Percentiles rank a stretch among this genome's conserved stretches.
Conservation (phyloP, 2,329 filamentous ascomycete genomes). For the Hymenoscyphus salicellus region DNA sequence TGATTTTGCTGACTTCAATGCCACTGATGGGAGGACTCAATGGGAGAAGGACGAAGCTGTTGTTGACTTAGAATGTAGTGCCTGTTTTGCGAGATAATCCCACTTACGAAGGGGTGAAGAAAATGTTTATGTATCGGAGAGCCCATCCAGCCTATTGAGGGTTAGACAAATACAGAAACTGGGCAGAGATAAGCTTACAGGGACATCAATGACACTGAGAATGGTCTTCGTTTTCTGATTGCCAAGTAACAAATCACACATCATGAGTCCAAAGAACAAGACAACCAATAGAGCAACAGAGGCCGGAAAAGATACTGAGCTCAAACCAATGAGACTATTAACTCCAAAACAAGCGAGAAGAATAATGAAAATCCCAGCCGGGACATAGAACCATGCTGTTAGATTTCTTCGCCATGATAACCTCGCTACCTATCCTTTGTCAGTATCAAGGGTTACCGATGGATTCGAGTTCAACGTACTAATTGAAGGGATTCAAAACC, state of each 20-base stretch:
- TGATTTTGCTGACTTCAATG: slow-evolving; percentile 56
- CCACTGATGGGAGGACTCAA: slow-evolving; percentile 53
- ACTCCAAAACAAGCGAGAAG: slow-evolving; percentile 43
- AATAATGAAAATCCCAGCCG: slow-evolving; percentile 41
- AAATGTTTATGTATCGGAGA: slow-evolving; percentile 56
- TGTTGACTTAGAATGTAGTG: slow-evolving; percentile 4
- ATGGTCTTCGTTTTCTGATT: slow-evolving; percentile 47
- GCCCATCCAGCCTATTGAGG: slow-evolving; percentile 51
- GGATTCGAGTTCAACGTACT: slow-evolving; percentile 19
- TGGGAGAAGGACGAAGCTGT: slow-evolving; percentile 53
- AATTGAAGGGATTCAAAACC: slow-evolving; percentile 30
- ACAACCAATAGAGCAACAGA: slow-evolving; percentile 58
- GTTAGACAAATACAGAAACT: slow-evolving; percentile 13
- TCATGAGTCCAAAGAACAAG: slow-evolving; percentile 50
- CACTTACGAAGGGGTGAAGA: slow-evolving; percentile 52
- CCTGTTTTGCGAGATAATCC: neutral
- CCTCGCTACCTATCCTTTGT: slow-evolving; percentile 25
- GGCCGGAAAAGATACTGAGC: slow-evolving; percentile 54
- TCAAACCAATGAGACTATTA: slow-evolving; percentile 42
- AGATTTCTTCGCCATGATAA: slow-evolving; percentile 34
- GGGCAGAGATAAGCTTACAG: slow-evolving; percentile 40
- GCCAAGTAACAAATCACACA: slow-evolving; percentile 47
- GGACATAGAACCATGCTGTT: slow-evolving; percentile 51
- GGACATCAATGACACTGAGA: slow-evolving; percentile 51
- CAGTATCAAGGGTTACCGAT: slow-evolving; percentile 17